These are phyloP conservation scores for Neofusicoccum sp. DNA, from an alignment of 2,329 filamentous ascomycete genomes.

Conservation along the genomic window DNA sequence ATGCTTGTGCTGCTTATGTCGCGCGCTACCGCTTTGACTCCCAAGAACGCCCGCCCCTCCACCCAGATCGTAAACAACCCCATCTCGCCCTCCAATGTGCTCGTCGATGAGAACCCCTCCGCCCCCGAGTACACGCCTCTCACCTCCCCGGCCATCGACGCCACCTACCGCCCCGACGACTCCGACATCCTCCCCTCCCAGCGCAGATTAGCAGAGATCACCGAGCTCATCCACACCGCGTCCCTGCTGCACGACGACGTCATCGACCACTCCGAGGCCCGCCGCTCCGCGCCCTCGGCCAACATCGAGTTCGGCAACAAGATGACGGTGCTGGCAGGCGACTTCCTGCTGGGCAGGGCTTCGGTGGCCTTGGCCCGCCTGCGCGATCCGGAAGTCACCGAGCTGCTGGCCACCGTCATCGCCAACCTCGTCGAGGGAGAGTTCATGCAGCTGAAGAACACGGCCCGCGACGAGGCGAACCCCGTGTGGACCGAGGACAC, in stretches of 20 bases:
- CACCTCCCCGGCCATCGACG: constrained; percentile 51
- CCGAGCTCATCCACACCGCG: constrained; percentile 95
- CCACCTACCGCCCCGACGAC: constrained; percentile 49
- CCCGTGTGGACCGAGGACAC: constrained; percentile 87
- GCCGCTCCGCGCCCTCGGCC: constrained; percentile 82
- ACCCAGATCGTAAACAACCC: constrained; percentile 56
- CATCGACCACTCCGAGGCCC: constrained; percentile 86
- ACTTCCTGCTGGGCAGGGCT: constrained; percentile 89
- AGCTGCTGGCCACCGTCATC: constrained; percentile 93
- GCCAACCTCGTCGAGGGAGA: constrained; percentile 97
- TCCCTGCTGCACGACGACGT: constrained; percentile 98
- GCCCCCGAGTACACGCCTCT: constrained; percentile 55
- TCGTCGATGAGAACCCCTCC: constrained; percentile 82
- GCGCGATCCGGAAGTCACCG: constrained; percentile 90
- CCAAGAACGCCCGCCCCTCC: constrained; percentile 47
- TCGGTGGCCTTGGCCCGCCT: constrained; percentile 91
- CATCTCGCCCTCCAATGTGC: constrained; percentile 62
- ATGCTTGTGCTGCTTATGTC: constrained; percentile 97
- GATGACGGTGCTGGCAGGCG: constrained; percentile 97
- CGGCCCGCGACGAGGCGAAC: constrained; percentile 80
- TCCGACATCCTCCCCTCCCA: constrained; percentile 88
- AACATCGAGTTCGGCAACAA: constrained; percentile 98
- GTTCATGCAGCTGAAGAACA: constrained; percentile 99
- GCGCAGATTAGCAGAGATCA: constrained; percentile 90
- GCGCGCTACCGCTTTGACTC: constrained; percentile 82